phyloP scores from a whole-genome alignment of 441 rosid genomes.

The Geranium incanum region DNA sequence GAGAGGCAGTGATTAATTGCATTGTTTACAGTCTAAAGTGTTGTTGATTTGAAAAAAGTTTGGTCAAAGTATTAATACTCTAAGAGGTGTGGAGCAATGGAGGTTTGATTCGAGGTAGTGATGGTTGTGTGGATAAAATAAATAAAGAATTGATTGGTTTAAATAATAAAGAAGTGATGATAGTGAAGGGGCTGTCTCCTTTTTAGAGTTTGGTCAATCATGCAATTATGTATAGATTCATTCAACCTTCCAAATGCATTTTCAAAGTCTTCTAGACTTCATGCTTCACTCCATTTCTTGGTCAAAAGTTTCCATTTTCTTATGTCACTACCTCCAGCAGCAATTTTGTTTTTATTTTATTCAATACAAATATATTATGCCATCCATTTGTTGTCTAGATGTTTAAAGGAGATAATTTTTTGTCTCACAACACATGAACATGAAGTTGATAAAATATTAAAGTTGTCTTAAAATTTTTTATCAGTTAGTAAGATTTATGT shows the following conservation, averaged over 20 bases:
- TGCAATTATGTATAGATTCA: not conserved
- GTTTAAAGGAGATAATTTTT: no score
- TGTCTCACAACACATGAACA: no score
- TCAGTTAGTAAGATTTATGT: no score
- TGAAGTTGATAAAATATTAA: no score
- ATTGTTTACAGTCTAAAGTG: not conserved
- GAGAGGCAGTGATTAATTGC: not conserved
- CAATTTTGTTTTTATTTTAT: not conserved
- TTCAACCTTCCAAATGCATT: not conserved
- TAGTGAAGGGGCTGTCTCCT: not conserved
- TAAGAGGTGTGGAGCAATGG: not conserved
- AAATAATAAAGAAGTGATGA: not conserved
- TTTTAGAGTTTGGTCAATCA: conserved; percentile 3
- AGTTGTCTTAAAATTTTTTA: no score
- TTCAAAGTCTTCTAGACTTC: not conserved
- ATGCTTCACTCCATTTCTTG: not conserved
- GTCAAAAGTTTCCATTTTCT: not conserved
- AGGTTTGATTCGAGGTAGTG: not conserved
- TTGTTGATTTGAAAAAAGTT: not conserved
- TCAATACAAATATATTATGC: no score
- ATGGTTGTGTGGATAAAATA: conserved; percentile 5
- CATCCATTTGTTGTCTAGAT: no score
- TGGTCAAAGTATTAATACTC: not conserved
- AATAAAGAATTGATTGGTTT: not conserved
- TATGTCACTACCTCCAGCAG: not conserved